These are phyloP conservation scores for Plasmodium coatneyi DNA, from an alignment of 169 alveolate species.

Conservation along the genomic window DNA sequence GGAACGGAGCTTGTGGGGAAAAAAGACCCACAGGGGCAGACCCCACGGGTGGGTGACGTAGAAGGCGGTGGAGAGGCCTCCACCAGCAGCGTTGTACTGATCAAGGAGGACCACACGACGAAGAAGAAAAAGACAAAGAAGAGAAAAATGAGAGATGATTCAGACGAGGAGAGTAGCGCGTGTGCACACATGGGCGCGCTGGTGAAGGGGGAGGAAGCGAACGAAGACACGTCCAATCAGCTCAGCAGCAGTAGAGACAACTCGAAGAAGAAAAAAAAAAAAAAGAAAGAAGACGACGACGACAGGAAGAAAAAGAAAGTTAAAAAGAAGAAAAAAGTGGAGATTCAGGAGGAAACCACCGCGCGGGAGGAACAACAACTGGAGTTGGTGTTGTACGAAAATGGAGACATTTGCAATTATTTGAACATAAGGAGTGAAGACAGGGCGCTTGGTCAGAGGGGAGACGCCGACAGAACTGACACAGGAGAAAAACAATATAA, in stretches of 20 bases:
- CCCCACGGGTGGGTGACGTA: background rate
- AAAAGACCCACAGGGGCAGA: background rate
- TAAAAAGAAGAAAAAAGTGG: background rate
- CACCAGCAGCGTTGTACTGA: background rate
- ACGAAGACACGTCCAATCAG: background rate
- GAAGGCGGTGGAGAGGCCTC: background rate
- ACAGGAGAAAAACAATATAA: background rate
- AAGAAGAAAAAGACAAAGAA: background rate
- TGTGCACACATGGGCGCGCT: background rate
- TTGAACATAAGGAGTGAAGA: constrained; percentile 33
- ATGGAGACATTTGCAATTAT: constrained; percentile 48
- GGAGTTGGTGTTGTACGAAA: constrained; percentile 30
- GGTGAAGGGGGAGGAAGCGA: background rate
- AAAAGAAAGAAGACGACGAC: background rate
- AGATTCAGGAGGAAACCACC: background rate
- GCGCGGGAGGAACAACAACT: background rate
- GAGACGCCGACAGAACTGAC: background rate
- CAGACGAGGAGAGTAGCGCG: background rate
- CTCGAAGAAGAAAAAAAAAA: background rate
- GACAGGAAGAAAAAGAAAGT: background rate
- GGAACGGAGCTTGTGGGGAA: background rate
- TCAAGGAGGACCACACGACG: background rate
- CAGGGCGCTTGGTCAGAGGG: background rate
- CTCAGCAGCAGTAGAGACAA: background rate
- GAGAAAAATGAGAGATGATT: background rate